These are phyloP conservation scores for Tricholoma terreum DNA, from an alignment of 768 basidiomycete species.

Conservation along the genomic window DNA sequence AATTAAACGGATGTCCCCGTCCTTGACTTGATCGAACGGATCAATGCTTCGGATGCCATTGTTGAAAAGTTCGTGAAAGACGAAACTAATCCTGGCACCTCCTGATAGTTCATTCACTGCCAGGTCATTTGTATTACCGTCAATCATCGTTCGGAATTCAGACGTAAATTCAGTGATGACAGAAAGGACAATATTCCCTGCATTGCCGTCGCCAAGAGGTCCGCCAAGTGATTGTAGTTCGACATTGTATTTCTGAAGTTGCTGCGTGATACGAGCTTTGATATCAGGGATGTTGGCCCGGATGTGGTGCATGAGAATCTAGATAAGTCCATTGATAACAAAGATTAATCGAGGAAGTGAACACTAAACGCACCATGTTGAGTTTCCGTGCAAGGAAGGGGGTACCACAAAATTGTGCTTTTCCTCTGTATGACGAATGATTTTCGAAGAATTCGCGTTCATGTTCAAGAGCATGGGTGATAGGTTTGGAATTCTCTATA, in stretches of 20 bases:
- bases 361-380: constrained; percentile 66
- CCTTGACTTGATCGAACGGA: constrained; percentile 98
- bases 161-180: constrained; percentile 98
- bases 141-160: constrained; percentile 95
- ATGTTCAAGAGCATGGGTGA: constrained; percentile 78
- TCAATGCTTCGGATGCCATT: constrained; percentile 95
- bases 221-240: constrained; percentile 88
- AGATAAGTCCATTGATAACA: neutral
- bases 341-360: neutral
- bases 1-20: constrained; percentile 94
- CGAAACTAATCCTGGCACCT: constrained; percentile 97
- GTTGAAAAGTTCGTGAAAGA: constrained; percentile 98
- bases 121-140: constrained; percentile 95
- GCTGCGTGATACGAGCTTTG: constrained; percentile 90
- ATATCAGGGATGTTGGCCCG: constrained; percentile 97
- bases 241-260: constrained; percentile 82
- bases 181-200: constrained; percentile 90
- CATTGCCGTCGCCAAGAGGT: constrained; percentile 76
- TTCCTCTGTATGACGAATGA: constrained; percentile 89
- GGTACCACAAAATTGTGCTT: constrained; percentile 95
- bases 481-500: constrained; percentile 87
- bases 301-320: constrained; percentile 99
- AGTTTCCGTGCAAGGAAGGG: constrained; percentile 94
- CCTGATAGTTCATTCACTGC: constrained; percentile 96
- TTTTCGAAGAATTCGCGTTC: constrained; percentile 95